Evolutionary conservation across 164 flowering plant species (phyloP).

Genomic region (Nelumbo lutea): DNA sequence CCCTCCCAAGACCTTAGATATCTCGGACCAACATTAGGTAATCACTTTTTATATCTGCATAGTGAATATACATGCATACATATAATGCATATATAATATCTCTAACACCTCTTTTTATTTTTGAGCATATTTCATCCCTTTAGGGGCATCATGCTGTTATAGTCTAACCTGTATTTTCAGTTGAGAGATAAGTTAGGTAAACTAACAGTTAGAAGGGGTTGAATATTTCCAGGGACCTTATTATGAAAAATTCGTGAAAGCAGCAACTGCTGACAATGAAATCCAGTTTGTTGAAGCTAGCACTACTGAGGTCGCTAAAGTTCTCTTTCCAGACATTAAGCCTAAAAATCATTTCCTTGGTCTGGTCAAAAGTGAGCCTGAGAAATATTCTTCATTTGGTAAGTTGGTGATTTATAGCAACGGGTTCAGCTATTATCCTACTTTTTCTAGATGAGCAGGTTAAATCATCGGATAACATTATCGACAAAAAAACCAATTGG

Average conservation of each 20-base stretch:
- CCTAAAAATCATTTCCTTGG: constrained; percentile 47
- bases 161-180: no score
- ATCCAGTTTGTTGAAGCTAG: constrained; percentile 76
- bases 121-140: no score
- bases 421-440: background rate
- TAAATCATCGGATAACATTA: background rate
- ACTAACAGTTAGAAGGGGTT: background rate
- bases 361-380: constrained; percentile 83
- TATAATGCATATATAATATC: no score
- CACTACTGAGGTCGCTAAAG: constrained; percentile 47
- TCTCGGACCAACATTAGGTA: no score
- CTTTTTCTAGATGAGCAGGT: background rate
- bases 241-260: constrained; percentile 68
- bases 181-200: no score
- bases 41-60: background rate
- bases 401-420: constrained; percentile 24
- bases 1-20: no score
- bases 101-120: no score
- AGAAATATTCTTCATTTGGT: constrained; percentile 70
- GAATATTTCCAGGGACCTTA: constrained; percentile 48
- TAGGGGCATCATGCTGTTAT: no score
- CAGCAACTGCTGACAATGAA: constrained; percentile 68
- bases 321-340: constrained; percentile 56
- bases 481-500: no score
- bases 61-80: no score